A percentile compares a stretch with the other conserved stretches of the same genome.
These are phyloP conservation scores for Ceratobasidium theobromae DNA, from an alignment of 1,284 basidiomycete genomes.

Conservation along the genomic window DNA sequence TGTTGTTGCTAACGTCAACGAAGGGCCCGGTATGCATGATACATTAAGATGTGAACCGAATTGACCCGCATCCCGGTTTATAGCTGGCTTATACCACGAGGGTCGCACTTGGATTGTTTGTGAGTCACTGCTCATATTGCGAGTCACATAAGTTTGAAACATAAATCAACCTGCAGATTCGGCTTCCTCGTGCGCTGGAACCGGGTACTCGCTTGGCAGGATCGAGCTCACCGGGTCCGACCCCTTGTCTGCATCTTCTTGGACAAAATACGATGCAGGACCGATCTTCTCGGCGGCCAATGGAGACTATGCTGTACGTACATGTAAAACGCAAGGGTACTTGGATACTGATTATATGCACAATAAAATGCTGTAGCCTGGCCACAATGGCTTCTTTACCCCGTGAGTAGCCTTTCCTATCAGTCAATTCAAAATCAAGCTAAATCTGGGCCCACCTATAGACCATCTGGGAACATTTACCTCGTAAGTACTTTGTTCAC, in stretches of 20 bases:
- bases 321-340: not conserved
- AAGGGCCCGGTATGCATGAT: conserved; percentile 16
- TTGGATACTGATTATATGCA: not conserved
- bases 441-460: not conserved
- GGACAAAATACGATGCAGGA: conserved; percentile 37
- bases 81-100: conserved; percentile 13
- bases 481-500: conserved; percentile 41
- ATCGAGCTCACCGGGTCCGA: conserved; percentile 45
- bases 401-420: not conserved
- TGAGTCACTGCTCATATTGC: not conserved
- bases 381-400: conserved; percentile 40
- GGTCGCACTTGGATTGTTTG: conserved; percentile 33
- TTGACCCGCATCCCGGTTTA: not conserved
- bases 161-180: conserved; percentile 30
- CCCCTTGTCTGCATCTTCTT: conserved; percentile 43
- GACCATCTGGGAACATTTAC: conserved; percentile 43
- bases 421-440: not conserved
- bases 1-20: conserved; percentile 24
- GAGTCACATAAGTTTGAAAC: not conserved
- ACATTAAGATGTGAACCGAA: not conserved
- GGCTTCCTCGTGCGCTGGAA: conserved; percentile 25
- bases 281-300: conserved; percentile 20
- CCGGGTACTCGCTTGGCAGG: conserved; percentile 35
- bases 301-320: conserved; percentile 36
- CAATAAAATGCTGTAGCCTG: not conserved